Conservation (phyloP, 1,284 basidiomycete species). For the Flammula alnicola region DNA sequence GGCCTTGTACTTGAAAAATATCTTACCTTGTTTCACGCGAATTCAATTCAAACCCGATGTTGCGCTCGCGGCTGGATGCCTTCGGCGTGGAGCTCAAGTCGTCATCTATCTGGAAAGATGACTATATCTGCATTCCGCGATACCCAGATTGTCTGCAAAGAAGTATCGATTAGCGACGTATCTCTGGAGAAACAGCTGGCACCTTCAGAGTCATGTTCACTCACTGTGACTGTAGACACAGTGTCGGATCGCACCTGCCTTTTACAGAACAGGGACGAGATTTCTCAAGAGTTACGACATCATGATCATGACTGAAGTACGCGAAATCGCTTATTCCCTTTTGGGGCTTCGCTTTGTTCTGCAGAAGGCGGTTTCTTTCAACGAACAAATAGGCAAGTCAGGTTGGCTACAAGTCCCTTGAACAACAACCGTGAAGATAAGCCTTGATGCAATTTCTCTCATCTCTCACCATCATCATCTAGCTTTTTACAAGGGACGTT, state of each 20-base stretch:
- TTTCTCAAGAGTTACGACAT: too few species aligned
- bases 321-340: conserved; percentile 14
- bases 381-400: conserved; percentile 20
- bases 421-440: conserved; percentile 1
- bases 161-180: conserved; percentile 2
- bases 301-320: conserved; percentile 10
- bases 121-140: too few species aligned
- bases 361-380: conserved; percentile 17
- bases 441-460: conserved; percentile 8
- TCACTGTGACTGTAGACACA: conserved; percentile 12
- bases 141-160: too few species aligned
- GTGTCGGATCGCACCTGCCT: conserved; percentile 19
- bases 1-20: conserved; percentile 26
- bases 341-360: conserved; percentile 30
- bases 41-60: not conserved
- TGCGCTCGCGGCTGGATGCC: not conserved
- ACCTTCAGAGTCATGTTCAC: conserved; percentile 16
- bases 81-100: not conserved
- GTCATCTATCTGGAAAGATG: not conserved
- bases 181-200: conserved; percentile 11
- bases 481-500: not conserved
- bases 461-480: conserved; percentile 15
- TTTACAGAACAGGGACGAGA: conserved; percentile 19
- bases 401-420: conserved; percentile 13
- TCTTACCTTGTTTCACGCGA: conserved; percentile 13